Base-by-base conservation (phyloP, 768 basidiomycete species). In the Russula dissimulans region DNA sequence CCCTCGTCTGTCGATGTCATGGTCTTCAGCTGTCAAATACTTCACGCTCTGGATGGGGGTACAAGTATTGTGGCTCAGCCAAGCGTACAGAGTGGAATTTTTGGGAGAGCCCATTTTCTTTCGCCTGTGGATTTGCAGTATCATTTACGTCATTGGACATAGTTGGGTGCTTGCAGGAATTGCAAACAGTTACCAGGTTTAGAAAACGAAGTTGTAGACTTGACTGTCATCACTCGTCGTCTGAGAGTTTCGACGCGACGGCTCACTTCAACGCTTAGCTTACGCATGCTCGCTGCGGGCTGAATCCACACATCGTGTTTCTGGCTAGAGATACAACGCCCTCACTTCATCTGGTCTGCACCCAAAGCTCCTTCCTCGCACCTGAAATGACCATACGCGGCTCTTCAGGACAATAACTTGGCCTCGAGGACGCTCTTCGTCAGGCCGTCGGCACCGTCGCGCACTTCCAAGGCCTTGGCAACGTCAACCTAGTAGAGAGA, bases 41-140 rank as follows among this genome's bases (percentile, higher is more conserved):
- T 50, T 79, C 0, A 74, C 67, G 1, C 74, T 85, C 2, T 99
- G 95, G 95, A 75, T 82, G 0, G 83, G 79, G 0, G 81, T 80
- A 9, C 95, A 97, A 75, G 92, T 81, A 0, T 61, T 94, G 18
- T 99, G 97, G 97, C 80, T 98, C 1, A 78, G 78, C n/a, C 86
- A 89, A 65, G 97, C 94, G 0, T 98, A 94, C 73, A 79, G 80
- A 59, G 80, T 99, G 14, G 97, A 99, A 70, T 94, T 98, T 70
- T 71, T 90, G 32, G 94, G 89, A 0, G 70, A 83, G 59, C 76
- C 83, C 54, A 89, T 90, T 11, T 93, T 86, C 71, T 74, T 83
- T 32, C 72, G 77, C 14, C 74, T 98, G 15, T 99, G 97, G 97
- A 53, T 80, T 10, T 79, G 90, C 45, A 81, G 95, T 14, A 69